phyloP scores from a whole-genome alignment of 2,329 filamentous ascomycete species.

The Canariomyces notabilis region DNA sequence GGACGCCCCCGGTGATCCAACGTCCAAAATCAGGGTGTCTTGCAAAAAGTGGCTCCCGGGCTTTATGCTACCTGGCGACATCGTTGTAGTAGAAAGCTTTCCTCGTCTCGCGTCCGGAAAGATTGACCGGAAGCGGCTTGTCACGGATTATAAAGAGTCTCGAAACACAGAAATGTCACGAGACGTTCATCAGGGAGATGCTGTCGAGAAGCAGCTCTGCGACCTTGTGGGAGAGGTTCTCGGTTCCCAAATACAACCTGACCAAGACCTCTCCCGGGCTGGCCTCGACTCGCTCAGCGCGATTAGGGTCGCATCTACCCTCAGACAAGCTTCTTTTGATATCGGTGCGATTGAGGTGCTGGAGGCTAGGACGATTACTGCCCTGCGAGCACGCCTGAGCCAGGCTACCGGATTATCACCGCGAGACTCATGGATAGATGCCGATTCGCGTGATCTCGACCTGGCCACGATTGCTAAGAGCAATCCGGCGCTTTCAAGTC shows the following conservation, averaged over 20 bases:
- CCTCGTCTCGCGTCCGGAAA: constrained; percentile 81
- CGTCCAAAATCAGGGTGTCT: constrained; percentile 45
- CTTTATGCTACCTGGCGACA: constrained; percentile 77
- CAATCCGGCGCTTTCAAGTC: constrained; percentile 14
- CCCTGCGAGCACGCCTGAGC: constrained; percentile 20
- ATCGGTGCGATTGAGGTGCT: constrained; percentile 59
- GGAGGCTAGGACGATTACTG: constrained; percentile 41
- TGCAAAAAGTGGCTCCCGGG: constrained; percentile 73
- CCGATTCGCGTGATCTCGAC: background rate
- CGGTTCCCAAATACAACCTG: constrained; percentile 24
- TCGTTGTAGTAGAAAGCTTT: constrained; percentile 59
- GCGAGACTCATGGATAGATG: background rate
- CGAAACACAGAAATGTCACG: background rate
- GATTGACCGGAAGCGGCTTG: constrained; percentile 63
- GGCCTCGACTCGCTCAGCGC: constrained; percentile 40
- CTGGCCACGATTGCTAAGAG: background rate
- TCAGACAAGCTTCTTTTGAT: constrained; percentile 53
- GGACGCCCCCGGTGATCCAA: constrained; percentile 31
- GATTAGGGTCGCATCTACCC: constrained; percentile 53
- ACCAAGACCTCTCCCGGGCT: constrained; percentile 29
- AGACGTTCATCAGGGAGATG: constrained; percentile 22
- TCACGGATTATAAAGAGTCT: constrained; percentile 44
- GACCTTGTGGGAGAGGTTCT: constrained; percentile 28
- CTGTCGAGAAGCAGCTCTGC: constrained; percentile 34
- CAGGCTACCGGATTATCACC: background rate